These are phyloP conservation scores for Didymella keratinophila DNA, from an alignment of 2,329 filamentous ascomycete species.

Conservation along the genomic window DNA sequence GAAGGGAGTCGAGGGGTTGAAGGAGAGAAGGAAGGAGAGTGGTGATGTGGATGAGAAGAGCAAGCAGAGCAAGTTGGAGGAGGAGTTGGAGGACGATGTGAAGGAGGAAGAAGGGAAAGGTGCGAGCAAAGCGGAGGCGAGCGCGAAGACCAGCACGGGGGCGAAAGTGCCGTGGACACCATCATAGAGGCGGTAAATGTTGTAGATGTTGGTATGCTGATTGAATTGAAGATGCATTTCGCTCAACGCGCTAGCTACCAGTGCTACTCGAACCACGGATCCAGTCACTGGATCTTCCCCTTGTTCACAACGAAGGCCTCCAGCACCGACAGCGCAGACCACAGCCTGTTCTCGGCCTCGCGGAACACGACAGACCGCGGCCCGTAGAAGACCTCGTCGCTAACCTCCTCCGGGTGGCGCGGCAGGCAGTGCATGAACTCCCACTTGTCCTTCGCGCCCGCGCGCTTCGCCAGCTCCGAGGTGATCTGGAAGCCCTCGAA, in stretches of 20 bases:
- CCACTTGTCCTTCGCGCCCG: slow-evolving; percentile 88
- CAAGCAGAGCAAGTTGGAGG: background rate
- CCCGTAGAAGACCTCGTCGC: slow-evolving; percentile 93
- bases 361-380: slow-evolving; percentile 85
- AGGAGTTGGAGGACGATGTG: background rate
- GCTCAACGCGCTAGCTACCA: background rate
- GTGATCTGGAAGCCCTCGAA: slow-evolving; percentile 95
- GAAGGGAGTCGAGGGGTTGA: slow-evolving; percentile 57
- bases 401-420: slow-evolving; percentile 89
- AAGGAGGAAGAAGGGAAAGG: background rate
- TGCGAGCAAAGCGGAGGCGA: background rate
- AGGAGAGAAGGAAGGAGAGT: slow-evolving; percentile 50
- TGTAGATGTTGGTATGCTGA: background rate
- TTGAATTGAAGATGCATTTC: background rate
- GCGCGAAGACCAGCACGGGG: slow-evolving; percentile 4
- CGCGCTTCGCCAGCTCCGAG: slow-evolving; percentile 79
- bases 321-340: slow-evolving; percentile 83
- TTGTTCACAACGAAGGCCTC: slow-evolving; percentile 96
- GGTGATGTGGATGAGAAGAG: slow-evolving; percentile 42
- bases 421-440: slow-evolving; percentile 99
- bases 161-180: slow-evolving; percentile 9
- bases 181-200: background rate
- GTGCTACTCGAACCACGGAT: slow-evolving; percentile 37
- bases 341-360: slow-evolving; percentile 93
- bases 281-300: slow-evolving; percentile 69